Evolutionary conservation across 805 yeast species (phyloP), one percentile per base, ranked within the genome.

Genomic region (Blastobotrys robertii): DNA sequence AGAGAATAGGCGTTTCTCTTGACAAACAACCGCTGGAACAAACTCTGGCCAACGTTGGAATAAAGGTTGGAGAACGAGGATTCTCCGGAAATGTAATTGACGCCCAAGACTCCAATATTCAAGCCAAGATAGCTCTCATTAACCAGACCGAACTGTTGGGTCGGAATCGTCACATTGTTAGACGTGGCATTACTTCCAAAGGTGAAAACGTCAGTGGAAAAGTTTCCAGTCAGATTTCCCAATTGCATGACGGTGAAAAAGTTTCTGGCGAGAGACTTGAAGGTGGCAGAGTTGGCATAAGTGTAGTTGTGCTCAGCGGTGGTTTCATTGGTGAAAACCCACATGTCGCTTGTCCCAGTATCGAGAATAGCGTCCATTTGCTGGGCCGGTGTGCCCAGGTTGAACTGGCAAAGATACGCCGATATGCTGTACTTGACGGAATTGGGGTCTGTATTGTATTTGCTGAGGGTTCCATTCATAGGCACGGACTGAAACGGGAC

Each of bases 271-370:
- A 19, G 25, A 19, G 25, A 19, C 25, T 19, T 19, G 25, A 19
- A 19, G 6, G 25, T 19, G 25, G 25, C 25, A 6, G 25, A 19
- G 25, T 19, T 19, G 25, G 25, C 25, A 6, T 19, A 19, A 6
- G 25, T 19, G 25, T 19, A 19, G 6, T 19, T 19, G 25, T 19
- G 25, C 25, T 19, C 25, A 6, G 25, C 25, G 6, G 25, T 19
- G 25, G 25, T 19, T 19, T 19, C 25, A 19, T 19, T 19, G 25
- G 25, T 19, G 25, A 19, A 19, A 19, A 79, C 73, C 82, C 83
- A 79, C 36, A 80, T 57, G 56, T 80, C 86, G 1, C 81, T 70
- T 0, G 84, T 78, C 2, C 86, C 87, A 1, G 86, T 80, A 54
- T 81, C 87, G 10, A 80, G 55, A 33, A 79, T 59, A 3, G 80